These are phyloP conservation scores for Gonapodya prolifera DNA, from an alignment of 192 early-diverging fungal genomes.

Conservation along the genomic window DNA sequence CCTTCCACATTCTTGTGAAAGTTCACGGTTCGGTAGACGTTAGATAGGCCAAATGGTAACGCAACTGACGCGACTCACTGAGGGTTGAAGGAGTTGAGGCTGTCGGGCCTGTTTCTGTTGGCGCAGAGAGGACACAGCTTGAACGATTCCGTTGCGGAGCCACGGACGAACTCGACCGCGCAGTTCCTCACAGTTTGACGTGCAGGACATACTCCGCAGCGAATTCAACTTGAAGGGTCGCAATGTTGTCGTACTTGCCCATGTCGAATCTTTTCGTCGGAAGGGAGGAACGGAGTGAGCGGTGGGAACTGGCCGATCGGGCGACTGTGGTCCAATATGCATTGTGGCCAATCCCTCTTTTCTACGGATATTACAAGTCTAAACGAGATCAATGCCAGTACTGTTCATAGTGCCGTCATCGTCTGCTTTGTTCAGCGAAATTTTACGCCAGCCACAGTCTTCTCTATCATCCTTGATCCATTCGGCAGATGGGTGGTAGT, in stretches of 20 bases:
- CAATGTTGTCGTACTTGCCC: neutral
- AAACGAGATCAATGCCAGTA: conserved; percentile 8
- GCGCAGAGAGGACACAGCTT: neutral
- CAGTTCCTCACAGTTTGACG: neutral
- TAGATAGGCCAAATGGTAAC: too few relatives aligned
- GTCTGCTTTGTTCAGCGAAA: conserved; percentile 16
- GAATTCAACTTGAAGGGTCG: neutral
- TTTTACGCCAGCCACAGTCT: conserved; percentile 18
- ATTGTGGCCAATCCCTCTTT: too few relatives aligned
- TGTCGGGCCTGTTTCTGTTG: neutral
- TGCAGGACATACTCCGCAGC: neutral
- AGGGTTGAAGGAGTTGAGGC: neutral
- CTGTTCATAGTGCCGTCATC: neutral
- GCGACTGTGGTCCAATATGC: too few relatives aligned
- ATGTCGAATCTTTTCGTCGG: neutral
- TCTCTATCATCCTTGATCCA: neutral
- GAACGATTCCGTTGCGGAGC: neutral
- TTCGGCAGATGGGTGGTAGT: conserved; percentile 49
- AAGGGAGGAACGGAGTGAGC: neutral
- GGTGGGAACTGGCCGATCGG: too few relatives aligned
- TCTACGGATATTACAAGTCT: too few relatives aligned
- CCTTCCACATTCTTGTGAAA: neutral
- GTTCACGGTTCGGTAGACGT: too few relatives aligned
- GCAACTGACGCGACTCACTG: neutral
- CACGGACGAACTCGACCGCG: neutral